Conservation (phyloP, 2,329 filamentous ascomycete species). For the Aspergillus persii region DNA sequence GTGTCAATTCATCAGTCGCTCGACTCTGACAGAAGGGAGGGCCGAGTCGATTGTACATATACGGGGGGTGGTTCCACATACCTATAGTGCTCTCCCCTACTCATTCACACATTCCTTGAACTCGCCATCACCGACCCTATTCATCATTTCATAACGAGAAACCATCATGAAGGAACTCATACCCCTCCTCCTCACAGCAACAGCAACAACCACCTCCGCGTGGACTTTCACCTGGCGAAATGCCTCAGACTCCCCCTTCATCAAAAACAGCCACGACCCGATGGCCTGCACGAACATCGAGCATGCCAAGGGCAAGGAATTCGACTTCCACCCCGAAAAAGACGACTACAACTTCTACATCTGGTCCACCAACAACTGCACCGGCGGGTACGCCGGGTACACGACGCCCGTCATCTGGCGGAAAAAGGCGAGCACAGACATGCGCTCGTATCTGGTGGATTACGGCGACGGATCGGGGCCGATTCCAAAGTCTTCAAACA, state of each 20-base stretch:
- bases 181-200: neutral
- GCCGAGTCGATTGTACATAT: neutral
- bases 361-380: constrained; percentile 7
- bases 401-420: constrained; percentile 5
- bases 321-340: constrained; percentile 6
- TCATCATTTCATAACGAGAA: neutral
- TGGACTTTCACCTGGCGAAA: constrained; percentile 16
- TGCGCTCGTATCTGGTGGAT: constrained; percentile 11
- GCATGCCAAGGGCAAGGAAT: constrained; percentile 8
- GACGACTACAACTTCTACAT: constrained; percentile 7
- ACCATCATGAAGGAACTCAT: neutral
- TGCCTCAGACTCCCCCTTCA: neutral
- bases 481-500: neutral
- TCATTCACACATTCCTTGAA: neutral
- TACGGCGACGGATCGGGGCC: constrained; percentile 1
- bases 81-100: too few relatives aligned
- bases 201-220: neutral
- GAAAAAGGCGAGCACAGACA: constrained; percentile 2
- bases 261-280: neutral
- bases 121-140: neutral
- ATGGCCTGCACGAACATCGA: constrained; percentile 7
- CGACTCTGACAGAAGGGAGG: neutral
- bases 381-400: constrained; percentile 7
- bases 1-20: neutral
- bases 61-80: neutral